Percentiles rank a stretch among this genome's conserved stretches.
phyloP scores from a whole-genome alignment of 768 basidiomycete species.

The Rhodotorula toruloides region DNA sequence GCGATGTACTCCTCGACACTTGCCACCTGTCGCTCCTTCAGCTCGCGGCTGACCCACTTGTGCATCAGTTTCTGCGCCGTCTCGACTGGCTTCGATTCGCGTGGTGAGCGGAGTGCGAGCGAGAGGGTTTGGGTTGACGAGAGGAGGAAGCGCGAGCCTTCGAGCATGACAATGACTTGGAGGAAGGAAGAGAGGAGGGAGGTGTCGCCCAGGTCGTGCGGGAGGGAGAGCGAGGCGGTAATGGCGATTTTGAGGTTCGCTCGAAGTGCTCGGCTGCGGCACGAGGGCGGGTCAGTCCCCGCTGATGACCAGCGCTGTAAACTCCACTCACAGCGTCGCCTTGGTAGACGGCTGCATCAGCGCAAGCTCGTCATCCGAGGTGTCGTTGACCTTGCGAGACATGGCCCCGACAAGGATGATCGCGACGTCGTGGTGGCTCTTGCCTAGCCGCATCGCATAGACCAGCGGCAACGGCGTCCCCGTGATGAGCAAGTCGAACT shows the following conservation, averaged over 20 bases:
- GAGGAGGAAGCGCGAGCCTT: slow-evolving; percentile 85
- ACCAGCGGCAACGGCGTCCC: slow-evolving; percentile 58
- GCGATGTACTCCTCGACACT: slow-evolving; percentile 84
- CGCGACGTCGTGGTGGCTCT: slow-evolving; percentile 70
- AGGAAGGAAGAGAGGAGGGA: slow-evolving; percentile 86
- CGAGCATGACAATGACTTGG: slow-evolving; percentile 92
- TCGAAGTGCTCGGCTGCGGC: slow-evolving; percentile 49
- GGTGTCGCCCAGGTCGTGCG: slow-evolving; percentile 51
- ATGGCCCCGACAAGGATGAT: slow-evolving; percentile 84
- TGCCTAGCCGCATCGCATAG: slow-evolving; percentile 64
- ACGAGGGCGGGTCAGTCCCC: no score
- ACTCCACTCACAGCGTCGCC: slow-evolving; percentile 60
- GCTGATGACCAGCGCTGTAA: neutral
- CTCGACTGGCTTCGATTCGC: slow-evolving; percentile 58
- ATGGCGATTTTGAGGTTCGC: slow-evolving; percentile 87
- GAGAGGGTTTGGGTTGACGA: slow-evolving; percentile 64
- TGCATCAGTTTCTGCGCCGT: slow-evolving; percentile 70
- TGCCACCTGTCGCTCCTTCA: slow-evolving; percentile 72
- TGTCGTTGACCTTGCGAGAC: slow-evolving; percentile 82
- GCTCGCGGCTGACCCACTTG: slow-evolving; percentile 77
- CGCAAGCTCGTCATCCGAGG: slow-evolving; percentile 71
- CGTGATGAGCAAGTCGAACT: slow-evolving; percentile 63
- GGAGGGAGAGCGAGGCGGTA: slow-evolving; percentile 62
- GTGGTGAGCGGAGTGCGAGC: slow-evolving; percentile 58
- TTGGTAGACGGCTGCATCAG: slow-evolving; percentile 60